Evolutionary conservation across 2,329 filamentous ascomycete species (phyloP).

Genomic region (Leptographium procerum): DNA sequence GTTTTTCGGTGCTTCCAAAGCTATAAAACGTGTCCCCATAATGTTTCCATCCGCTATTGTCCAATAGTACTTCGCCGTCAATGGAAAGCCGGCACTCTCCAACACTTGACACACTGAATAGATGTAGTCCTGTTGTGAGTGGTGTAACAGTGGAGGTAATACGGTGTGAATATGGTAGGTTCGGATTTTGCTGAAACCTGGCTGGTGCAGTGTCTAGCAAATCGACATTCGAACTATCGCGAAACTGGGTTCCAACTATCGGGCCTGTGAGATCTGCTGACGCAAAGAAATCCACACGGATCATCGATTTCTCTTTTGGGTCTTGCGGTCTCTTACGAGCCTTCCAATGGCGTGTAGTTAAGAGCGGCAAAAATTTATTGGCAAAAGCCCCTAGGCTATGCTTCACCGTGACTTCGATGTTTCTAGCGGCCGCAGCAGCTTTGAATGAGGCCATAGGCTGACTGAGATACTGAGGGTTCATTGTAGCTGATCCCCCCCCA

Average conservation of each 20-base stretch:
- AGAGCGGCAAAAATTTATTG: not conserved
- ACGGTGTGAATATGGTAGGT: not conserved
- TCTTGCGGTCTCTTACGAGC: not conserved
- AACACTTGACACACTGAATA: not conserved
- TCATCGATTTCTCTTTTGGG: not conserved
- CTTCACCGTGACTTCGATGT: not conserved
- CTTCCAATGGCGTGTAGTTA: not conserved
- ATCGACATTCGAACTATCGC: not conserved
- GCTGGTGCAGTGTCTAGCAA: not conserved
- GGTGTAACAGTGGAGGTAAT: not conserved
- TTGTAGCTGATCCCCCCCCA: constrained; percentile 5
- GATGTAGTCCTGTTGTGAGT: not conserved
- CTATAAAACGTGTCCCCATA: not conserved
- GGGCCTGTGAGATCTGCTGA: not conserved
- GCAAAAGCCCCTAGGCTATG: not conserved
- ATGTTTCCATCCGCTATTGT: not conserved
- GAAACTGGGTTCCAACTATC: not conserved
- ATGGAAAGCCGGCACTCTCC: not conserved
- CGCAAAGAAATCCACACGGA: not conserved
- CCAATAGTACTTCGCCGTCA: not conserved
- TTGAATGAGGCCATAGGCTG: not conserved
- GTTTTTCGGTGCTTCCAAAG: not conserved
- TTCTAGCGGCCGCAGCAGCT: not conserved
- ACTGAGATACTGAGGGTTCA: constrained; percentile 26
- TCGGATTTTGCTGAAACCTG: not conserved